Conservation (phyloP, 768 basidiomycete species). For the Mycena haematopus region DNA sequence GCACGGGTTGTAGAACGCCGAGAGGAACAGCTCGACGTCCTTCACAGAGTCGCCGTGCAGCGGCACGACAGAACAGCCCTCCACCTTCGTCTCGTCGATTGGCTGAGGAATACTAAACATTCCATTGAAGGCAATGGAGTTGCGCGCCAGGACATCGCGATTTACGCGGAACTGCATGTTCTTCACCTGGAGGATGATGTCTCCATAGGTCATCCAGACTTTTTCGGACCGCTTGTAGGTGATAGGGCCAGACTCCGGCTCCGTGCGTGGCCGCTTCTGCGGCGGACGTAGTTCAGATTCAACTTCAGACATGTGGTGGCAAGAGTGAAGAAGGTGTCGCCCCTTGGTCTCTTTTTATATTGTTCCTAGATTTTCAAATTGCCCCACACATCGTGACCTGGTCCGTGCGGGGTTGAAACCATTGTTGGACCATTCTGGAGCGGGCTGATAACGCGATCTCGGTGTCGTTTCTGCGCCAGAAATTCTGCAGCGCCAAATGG, state of each 20-base stretch:
- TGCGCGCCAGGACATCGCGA: conserved; percentile 27
- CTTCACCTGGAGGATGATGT: conserved; percentile 1
- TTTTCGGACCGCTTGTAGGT: not conserved
- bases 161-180: conserved; percentile 7
- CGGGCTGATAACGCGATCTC: too few species aligned
- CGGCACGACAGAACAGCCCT: conserved; percentile 32
- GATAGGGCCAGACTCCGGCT: not conserved
- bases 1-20: conserved; percentile 3
- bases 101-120: conserved; percentile 52
- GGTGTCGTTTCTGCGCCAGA: too few species aligned
- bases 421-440: too few species aligned
- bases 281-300: not conserved
- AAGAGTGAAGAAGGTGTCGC: too few species aligned
- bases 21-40: not conserved
- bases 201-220: conserved; percentile 4
- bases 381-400: too few species aligned
- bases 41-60: conserved; percentile 25
- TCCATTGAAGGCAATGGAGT: conserved; percentile 56
- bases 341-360: too few species aligned
- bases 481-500: too few species aligned
- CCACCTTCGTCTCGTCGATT: conserved; percentile 10
- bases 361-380: too few species aligned
- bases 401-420: too few species aligned
- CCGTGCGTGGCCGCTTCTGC: not conserved
- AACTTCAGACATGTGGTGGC: not conserved